These are phyloP conservation scores for Geosmithia flava DNA, from an alignment of 2,329 filamentous ascomycete genomes.

Conservation along the genomic window DNA sequence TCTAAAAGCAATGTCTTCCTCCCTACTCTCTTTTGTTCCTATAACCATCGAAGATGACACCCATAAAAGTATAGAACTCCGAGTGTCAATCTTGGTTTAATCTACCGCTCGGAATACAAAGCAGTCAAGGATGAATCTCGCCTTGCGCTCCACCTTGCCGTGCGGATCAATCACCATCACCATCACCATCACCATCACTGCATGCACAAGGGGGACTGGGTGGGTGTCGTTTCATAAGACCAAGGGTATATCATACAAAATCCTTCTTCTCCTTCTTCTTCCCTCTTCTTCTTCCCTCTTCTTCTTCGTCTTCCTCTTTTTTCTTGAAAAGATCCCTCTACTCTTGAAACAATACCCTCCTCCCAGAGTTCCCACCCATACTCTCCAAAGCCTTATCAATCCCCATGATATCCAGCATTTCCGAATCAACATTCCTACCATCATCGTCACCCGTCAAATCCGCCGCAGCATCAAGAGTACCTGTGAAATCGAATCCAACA, in stretches of 20 bases:
- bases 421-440: conserved; percentile 42
- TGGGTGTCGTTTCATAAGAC: too few species aligned
- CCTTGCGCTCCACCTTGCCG: conserved; percentile 67
- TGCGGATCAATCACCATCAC: conserved; percentile 32
- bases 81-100: conserved; percentile 24
- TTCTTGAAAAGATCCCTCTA: too few species aligned
- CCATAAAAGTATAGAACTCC: too few species aligned
- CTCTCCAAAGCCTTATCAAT: conserved; percentile 47
- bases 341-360: conserved; percentile 37
- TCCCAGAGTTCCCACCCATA: conserved; percentile 27
- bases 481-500: conserved; percentile 34
- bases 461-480: conserved; percentile 38
- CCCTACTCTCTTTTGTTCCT: too few species aligned
- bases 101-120: conserved; percentile 69
- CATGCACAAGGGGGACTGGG: too few species aligned
- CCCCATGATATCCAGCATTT: conserved; percentile 54
- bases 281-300: too few species aligned
- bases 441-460: conserved; percentile 28
- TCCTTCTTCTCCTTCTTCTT: too few species aligned
- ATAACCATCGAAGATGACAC: too few species aligned
- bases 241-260: conserved; percentile 3
- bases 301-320: too few species aligned
- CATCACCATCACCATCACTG: not conserved
- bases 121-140: conserved; percentile 61
- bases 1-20: too few species aligned